Evolutionary conservation across 169 alveolate species (phyloP).

Genomic region (Theileria orientalis): DNA sequence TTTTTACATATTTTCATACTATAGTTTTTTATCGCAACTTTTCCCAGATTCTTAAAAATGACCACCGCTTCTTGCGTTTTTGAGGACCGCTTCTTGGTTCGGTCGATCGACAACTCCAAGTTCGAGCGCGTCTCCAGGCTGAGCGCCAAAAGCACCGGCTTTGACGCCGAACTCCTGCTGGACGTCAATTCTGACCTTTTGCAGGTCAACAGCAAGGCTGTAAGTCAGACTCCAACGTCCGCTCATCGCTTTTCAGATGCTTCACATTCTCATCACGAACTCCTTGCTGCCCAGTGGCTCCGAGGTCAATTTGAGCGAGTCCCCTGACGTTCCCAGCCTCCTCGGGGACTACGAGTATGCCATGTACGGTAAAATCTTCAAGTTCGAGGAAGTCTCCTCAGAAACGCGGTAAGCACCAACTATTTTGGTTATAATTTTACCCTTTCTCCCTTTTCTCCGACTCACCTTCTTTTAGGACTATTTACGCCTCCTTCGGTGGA

Average conservation of each 20-base stretch:
- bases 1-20: background rate
- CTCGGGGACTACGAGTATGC: constrained; percentile 85
- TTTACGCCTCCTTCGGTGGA: constrained; percentile 88
- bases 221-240: constrained; percentile 6
- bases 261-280: constrained; percentile 53
- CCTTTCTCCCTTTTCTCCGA: background rate
- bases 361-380: constrained; percentile 88
- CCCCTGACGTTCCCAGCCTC: constrained; percentile 67
- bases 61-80: constrained; percentile 71
- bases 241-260: constrained; percentile 43
- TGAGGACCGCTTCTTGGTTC: constrained; percentile 87
- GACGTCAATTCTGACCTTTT: constrained; percentile 85
- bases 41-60: constrained; percentile 23
- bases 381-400: constrained; percentile 86
- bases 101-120: constrained; percentile 85
- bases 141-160: constrained; percentile 87
- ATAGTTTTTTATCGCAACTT: background rate
- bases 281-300: constrained; percentile 56
- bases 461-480: constrained; percentile 31
- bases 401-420: constrained; percentile 77
- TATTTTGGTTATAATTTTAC: background rate
- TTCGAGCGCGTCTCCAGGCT: constrained; percentile 87
- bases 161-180: constrained; percentile 86
- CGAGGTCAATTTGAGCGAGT: constrained; percentile 53
- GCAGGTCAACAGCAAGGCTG: constrained; percentile 83